phyloP scores from a whole-genome alignment of 2,329 filamentous ascomycete species.

The Clonostachys sp. region DNA sequence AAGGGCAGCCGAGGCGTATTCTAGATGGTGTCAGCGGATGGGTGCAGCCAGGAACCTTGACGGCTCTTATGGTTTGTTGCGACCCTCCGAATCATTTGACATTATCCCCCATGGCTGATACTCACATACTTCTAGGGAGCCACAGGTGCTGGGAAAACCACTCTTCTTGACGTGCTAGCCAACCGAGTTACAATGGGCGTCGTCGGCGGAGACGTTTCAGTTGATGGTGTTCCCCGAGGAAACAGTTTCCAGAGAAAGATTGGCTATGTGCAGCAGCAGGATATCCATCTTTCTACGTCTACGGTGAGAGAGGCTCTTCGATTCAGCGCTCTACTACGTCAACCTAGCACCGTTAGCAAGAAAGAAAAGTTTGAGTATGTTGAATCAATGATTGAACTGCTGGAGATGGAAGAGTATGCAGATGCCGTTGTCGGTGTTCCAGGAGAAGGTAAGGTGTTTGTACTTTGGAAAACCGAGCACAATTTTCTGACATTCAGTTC shows the following conservation, averaged over 20 bases:
- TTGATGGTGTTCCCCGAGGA: conserved; percentile 64
- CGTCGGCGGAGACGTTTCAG: conserved; percentile 70
- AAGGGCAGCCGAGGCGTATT: conserved; percentile 64
- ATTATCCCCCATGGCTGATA: conserved; percentile 32
- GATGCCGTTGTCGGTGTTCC: conserved; percentile 58
- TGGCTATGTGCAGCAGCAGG: conserved; percentile 59
- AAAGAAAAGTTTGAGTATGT: conserved; percentile 62
- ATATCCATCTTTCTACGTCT: conserved; percentile 58
- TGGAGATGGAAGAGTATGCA: conserved; percentile 61
- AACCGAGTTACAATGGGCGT: conserved; percentile 74
- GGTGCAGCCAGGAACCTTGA: conserved; percentile 74
- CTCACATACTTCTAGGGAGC: not conserved
- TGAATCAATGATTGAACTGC: conserved; percentile 57
- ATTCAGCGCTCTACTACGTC: conserved; percentile 60
- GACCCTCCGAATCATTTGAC: no score
- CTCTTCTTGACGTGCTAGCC: conserved; percentile 69
- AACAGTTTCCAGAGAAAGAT: conserved; percentile 73
- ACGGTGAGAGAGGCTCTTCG: conserved; percentile 61
- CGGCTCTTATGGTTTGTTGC: conserved; percentile 74
- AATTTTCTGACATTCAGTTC: not conserved
- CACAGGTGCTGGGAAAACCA: conserved; percentile 69
- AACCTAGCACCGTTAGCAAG: conserved; percentile 45
- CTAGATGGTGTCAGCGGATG: conserved; percentile 61
- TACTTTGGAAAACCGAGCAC: not conserved
- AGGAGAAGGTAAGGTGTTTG: conserved; percentile 33